These are phyloP conservation scores for Erigeron canadensis DNA, from an alignment of 129 eudicot genomes.

Conservation along the genomic window DNA sequence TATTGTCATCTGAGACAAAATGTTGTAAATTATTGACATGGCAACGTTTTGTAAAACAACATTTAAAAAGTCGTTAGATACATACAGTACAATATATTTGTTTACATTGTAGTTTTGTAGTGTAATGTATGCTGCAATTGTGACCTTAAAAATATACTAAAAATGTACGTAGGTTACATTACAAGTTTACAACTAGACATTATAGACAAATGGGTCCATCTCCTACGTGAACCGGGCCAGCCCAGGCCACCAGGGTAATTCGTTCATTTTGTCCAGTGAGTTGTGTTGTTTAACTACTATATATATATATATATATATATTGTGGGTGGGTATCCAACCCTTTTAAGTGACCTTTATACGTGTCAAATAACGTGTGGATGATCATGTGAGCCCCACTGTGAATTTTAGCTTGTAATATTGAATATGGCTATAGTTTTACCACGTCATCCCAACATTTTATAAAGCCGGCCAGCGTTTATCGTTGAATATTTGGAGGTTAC, in stretches of 20 bases:
- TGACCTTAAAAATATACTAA: not conserved
- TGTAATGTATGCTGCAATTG: not conserved
- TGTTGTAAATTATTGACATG: too few relatives aligned
- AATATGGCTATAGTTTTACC: not conserved
- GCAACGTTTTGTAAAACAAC: too few relatives aligned
- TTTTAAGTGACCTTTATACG: conserved; percentile 9
- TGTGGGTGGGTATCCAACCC: not conserved
- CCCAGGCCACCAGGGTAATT: not conserved
- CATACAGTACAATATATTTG: too few relatives aligned
- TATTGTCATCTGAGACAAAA: too few relatives aligned
- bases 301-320: too few relatives aligned
- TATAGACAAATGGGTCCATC: conserved; percentile 8
- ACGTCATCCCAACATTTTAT: not conserved
- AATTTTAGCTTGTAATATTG: not conserved
- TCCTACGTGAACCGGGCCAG: conserved; percentile 14
- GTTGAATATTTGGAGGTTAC: not conserved
- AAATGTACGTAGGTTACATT: too few relatives aligned
- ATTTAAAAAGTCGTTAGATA: too few relatives aligned
- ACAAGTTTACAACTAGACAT: not conserved
- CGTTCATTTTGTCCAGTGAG: conserved; percentile 11
- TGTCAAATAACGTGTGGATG: conserved; percentile 1
- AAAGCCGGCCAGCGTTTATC: conserved; percentile 7
- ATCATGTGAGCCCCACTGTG: not conserved
- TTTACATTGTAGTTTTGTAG: not conserved
- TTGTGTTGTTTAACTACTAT: conserved; percentile 6